Evolutionary conservation across 1,139 yeast genomes (phyloP), one percentile per base, ranked within the genome.

Genomic region (Taiozyma sp.): DNA sequence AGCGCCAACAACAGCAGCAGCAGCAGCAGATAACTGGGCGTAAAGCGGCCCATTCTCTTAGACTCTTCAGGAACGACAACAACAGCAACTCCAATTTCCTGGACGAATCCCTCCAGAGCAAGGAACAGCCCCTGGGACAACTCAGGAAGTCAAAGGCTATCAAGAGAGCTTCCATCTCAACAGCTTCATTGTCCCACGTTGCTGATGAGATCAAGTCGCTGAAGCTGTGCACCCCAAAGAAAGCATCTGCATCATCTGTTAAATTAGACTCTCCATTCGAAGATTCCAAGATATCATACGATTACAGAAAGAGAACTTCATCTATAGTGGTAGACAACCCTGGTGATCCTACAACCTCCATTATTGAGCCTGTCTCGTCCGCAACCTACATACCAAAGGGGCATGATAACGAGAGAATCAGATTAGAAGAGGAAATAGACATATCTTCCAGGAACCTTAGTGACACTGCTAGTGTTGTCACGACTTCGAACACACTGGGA

Each of bases 311-410:
- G 24, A 40, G 39, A 22, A 24, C 42, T 4, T 22, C 45, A 6
- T 42, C 48, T 7, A 35, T 46, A 19, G 45, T 43, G 29, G 43
- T 46, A 4, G 48, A 42, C 8, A 46, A 29, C 10, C 42, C 48
- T 28, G 22, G 16, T 16, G 48, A 46, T 19, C 48, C 45, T n/a
- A 19, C 43, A n/a, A 43, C 51, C 14, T 49, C 59, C 16, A 48
- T 61, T 0, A 58, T 74, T 47, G 80, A 79, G 51, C 83, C 84
- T 1, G 79, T 81, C 0, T 78, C 87, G 1, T 79, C 85, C 3
- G 88, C 88, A 0, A 81, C 87, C 0, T 83, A 83, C 60, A 76
- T 81, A 51, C 88, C 88, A 3, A 88, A 83, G 62, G 76, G 71
- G 13, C 55, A 53, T 41, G 53, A 48, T 34, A 48, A 35, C 16